Conservation (phyloP, 371 early-diverging fungal genomes). For the Syncephalastrum contaminatum region DNA sequence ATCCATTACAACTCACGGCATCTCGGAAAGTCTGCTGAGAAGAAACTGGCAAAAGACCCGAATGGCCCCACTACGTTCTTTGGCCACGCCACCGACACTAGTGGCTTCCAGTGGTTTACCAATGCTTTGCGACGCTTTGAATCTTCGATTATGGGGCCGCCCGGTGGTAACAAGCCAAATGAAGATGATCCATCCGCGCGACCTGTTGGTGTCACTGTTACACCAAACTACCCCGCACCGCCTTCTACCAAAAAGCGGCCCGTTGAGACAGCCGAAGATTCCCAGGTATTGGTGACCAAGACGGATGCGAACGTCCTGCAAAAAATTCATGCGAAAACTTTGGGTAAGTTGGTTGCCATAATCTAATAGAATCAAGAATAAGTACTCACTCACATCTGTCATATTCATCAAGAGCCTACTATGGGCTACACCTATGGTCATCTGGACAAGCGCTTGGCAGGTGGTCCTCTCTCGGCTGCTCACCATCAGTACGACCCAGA, state of each 20-base stretch:
- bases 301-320: slow-evolving; percentile 63
- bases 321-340: slow-evolving; percentile 57
- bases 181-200: slow-evolving; percentile 15
- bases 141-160: not conserved
- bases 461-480: slow-evolving; percentile 52
- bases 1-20: slow-evolving; percentile 33
- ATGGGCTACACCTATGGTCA: slow-evolving; percentile 45
- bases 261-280: not conserved
- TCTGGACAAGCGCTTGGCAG: slow-evolving; percentile 33
- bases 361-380: not conserved
- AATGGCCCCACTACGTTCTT: slow-evolving; percentile 13
- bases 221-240: slow-evolving; percentile 55
- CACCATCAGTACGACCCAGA: slow-evolving; percentile 56
- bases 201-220: slow-evolving; percentile 53
- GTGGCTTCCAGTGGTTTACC: slow-evolving; percentile 3
- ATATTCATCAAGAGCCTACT: slow-evolving; percentile 43
- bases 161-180: not conserved
- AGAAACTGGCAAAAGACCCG: slow-evolving; percentile 2
- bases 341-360: slow-evolving; percentile 28
- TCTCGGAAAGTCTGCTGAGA: slow-evolving; percentile 18
- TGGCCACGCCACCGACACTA: slow-evolving; percentile 15
- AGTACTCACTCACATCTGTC: not conserved
- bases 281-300: slow-evolving; percentile 44
- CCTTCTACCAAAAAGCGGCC: not conserved
- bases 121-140: not conserved